These are phyloP conservation scores for Arabidopsis arenosa DNA, from an alignment of 345 rosid genomes.

Conservation along the genomic window DNA sequence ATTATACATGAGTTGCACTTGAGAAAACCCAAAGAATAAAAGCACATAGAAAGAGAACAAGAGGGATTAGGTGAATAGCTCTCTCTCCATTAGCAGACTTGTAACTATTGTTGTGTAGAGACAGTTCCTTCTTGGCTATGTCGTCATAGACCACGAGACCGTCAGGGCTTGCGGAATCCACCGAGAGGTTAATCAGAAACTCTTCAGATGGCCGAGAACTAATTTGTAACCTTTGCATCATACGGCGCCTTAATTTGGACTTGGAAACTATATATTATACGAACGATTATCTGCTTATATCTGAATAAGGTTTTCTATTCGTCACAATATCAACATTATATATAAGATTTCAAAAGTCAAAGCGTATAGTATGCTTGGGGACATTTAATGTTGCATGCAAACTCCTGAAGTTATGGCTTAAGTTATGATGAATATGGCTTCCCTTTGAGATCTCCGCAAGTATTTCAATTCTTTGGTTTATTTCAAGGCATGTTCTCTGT, in stretches of 20 bases:
- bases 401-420: conserved; percentile 45
- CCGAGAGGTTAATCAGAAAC: conserved; percentile 49
- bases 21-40: conserved; percentile 68
- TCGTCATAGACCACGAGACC: conserved; percentile 46
- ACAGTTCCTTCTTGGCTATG: conserved; percentile 53
- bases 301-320: background rate
- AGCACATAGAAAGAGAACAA: conserved; percentile 61
- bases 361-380: background rate
- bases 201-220: conserved; percentile 53
- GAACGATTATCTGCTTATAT: background rate
- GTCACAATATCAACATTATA: conserved; percentile 5
- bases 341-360: conserved; percentile 18
- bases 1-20: conserved; percentile 5
- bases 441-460: too few species aligned
- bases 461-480: too few species aligned
- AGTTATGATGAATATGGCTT: conserved; percentile 40
- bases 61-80: conserved; percentile 69
- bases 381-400: conserved; percentile 38
- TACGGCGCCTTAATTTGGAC: background rate
- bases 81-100: conserved; percentile 47
- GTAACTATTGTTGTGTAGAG: conserved; percentile 35
- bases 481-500: too few species aligned
- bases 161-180: conserved; percentile 12
- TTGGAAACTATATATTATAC: conserved; percentile 1
- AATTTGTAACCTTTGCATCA: conserved; percentile 57